Base-by-base conservation (phyloP, 106 monocot genomes). In the Allium cepa region DNA sequence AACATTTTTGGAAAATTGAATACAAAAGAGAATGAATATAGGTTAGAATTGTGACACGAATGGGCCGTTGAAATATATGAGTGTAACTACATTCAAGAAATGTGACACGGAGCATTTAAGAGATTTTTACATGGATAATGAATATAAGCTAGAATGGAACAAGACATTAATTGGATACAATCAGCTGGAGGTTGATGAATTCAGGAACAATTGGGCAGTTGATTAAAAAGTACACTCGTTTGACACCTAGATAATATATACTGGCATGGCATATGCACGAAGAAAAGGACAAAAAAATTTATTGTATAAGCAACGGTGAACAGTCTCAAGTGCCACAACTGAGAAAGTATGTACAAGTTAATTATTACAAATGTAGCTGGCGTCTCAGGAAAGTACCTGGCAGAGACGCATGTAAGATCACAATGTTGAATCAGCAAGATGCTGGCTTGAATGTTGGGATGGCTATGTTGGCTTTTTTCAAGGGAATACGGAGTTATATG, bases 111-210 rank as follows among this genome's bases (percentile, higher is more conserved):
- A n/a, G n/a, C 71, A 85, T n/a, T 79, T 99, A 73, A 84, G 85
- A 55, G 87, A 99, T 56, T 99, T 99, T 56, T 99, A 93, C 79
- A 93, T 99, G 90, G 99, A 93, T 71, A 99, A 87, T 65, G 82
- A 99, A 47, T 99, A 93, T 71, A 82, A 90, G 64, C 90, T 75
- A 79, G 77, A 77, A 49, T 99, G 99, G 93, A 93, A 99, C 62
- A 99, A 78, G 72, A 99, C 85, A 68, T 66, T 93, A 8, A 55
- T 82, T 58, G 79, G 77, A 16, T 81, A 90, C 56, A 79, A 87
- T 50, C 90, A 85, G 63, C 69, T 99, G 66, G 65, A 93, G 70
- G 64, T 79, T 60, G 85, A 99, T 76, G 78, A 80, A 73, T 26
- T 49, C 53, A 82, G 78, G 71, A 50, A 93, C 92, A 68, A 65